Evolutionary conservation across 257 asterid species (phyloP).

Genomic region (Prunella vulgaris): DNA sequence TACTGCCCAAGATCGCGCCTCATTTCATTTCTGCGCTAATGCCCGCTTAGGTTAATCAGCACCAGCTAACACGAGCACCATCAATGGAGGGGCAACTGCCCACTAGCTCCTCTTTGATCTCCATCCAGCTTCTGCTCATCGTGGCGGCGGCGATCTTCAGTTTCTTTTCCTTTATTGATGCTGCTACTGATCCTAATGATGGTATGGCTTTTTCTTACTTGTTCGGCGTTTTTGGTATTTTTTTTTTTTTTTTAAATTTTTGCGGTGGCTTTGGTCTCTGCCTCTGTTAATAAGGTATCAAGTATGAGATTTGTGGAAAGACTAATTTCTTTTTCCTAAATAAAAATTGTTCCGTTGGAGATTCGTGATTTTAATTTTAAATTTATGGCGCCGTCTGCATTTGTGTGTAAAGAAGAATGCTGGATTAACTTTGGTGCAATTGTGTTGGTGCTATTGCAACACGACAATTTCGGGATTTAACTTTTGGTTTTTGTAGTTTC

Average conservation of each 20-base stretch:
- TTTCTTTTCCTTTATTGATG: conserved; percentile 26
- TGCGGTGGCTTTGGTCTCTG: background rate
- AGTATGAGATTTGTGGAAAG: conserved; percentile 18
- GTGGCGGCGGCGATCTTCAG: conserved; percentile 27
- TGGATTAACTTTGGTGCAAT: background rate
- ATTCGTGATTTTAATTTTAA: background rate
- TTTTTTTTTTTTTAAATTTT: no score
- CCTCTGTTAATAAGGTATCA: background rate
- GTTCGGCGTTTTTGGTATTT: background rate
- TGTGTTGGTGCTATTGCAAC: background rate
- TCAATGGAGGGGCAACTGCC: conserved; percentile 36
- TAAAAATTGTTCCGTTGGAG: background rate
- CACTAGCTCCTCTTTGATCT: conserved; percentile 22
- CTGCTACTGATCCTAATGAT: conserved; percentile 66
- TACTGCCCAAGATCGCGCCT: conserved; percentile 27
- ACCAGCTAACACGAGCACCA: conserved; percentile 14
- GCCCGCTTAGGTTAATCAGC: conserved; percentile 20
- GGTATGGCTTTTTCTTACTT: conserved; percentile 33
- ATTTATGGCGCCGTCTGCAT: conserved; percentile 1
- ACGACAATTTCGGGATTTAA: background rate
- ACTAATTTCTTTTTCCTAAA: background rate
- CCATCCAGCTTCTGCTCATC: conserved; percentile 27
- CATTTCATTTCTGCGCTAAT: conserved; percentile 16
- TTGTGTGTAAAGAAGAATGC: conserved; percentile 18
- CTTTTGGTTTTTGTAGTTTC: conserved; percentile 17